Conservation (phyloP, 352 stramenopile species). For the Globisporangium cystogenes region DNA sequence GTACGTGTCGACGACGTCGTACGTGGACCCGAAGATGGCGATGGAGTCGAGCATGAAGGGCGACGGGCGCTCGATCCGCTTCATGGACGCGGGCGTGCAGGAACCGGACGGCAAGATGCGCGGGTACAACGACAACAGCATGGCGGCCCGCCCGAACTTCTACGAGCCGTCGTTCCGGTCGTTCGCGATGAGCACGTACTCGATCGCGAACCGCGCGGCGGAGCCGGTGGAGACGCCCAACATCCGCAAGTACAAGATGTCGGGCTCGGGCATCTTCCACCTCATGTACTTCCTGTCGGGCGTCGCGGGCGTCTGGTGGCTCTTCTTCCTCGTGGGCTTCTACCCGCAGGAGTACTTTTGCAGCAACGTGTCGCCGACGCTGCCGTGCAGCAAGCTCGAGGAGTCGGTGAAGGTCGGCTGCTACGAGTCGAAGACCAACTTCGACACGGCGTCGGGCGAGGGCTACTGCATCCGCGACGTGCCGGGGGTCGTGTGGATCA, state of each 20-base stretch:
- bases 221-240: constrained; percentile 86
- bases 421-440: constrained; percentile 70
- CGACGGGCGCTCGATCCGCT: constrained; percentile 78
- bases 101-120: constrained; percentile 81
- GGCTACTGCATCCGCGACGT: constrained; percentile 78
- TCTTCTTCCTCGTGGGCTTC: constrained; percentile 74
- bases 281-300: constrained; percentile 78
- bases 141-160: constrained; percentile 58
- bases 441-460: constrained; percentile 49
- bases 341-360: constrained; percentile 84
- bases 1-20: constrained; percentile 83
- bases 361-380: constrained; percentile 55
- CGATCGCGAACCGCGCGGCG: constrained; percentile 82
- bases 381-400: constrained; percentile 60
- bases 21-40: constrained; percentile 81
- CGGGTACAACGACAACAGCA: constrained; percentile 75
- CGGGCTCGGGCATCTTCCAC: constrained; percentile 77
- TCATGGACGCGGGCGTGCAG: constrained; percentile 82
- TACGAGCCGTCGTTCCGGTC: constrained; percentile 88
- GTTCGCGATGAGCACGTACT: constrained; percentile 88
- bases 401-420: constrained; percentile 38
- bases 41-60: constrained; percentile 70
- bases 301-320: constrained; percentile 64
- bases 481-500: constrained; percentile 63
- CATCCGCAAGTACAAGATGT: constrained; percentile 91